Conservation (phyloP, 176 grass and related monocot species). For the Avena sativa region DNA sequence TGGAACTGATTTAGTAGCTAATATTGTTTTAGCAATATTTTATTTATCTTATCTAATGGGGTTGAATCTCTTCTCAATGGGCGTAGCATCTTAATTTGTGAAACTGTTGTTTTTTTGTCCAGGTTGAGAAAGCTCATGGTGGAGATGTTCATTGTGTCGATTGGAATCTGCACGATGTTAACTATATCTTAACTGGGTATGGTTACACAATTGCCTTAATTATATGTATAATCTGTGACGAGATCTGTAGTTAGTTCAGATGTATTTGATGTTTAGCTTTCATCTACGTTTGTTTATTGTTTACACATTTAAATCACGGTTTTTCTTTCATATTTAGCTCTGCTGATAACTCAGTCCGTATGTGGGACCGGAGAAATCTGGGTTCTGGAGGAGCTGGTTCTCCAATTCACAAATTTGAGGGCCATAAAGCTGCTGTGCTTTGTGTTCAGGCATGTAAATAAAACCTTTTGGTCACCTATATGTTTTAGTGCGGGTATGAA, state of each 20-base stretch:
- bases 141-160: conserved; percentile 96
- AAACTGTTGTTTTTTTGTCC: conserved; percentile 31
- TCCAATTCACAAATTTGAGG: conserved; percentile 83
- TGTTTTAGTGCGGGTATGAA: not conserved
- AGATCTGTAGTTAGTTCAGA: conserved; percentile 39
- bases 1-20: not conserved
- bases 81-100: not conserved
- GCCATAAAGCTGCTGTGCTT: conserved; percentile 91
- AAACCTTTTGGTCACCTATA: not conserved
- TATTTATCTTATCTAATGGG: not conserved
- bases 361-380: conserved; percentile 93
- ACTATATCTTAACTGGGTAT: conserved; percentile 98
- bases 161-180: conserved; percentile 84
- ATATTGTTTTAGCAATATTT: conserved; percentile 12
- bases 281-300: not conserved
- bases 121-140: conserved; percentile 98
- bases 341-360: conserved; percentile 86
- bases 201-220: conserved; percentile 21
- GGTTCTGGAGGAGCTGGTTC: conserved; percentile 61
- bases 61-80: not conserved
- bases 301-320: conserved; percentile 26
- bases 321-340: conserved; percentile 61
- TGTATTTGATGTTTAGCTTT: not conserved
- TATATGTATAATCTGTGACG: conserved; percentile 28
- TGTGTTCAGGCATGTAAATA: conserved; percentile 80